Evolutionary conservation across 305 asterid genomes (phyloP).

Genomic region (Fraxinus paxiana): DNA sequence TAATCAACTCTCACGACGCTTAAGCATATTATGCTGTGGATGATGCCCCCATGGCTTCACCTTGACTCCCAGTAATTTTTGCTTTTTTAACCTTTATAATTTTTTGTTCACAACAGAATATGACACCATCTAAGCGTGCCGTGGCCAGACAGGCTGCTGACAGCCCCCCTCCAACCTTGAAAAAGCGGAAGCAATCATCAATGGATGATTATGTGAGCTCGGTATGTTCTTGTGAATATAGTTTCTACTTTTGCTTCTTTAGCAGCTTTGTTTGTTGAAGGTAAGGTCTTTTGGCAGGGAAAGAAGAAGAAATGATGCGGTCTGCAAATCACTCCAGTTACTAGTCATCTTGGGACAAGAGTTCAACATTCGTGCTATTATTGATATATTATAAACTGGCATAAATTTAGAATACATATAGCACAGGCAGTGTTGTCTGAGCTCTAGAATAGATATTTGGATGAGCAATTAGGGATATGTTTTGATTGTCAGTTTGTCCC

Average conservation of each 20-base stretch:
- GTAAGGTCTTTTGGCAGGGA: conserved; percentile 45
- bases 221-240: conserved; percentile 37
- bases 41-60: background rate
- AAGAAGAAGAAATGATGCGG: conserved; percentile 57
- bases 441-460: background rate
- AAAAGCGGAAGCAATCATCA: conserved; percentile 67
- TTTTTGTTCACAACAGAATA: conserved; percentile 31
- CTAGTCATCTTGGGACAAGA: background rate
- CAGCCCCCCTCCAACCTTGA: conserved; percentile 63
- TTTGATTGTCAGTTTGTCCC: background rate
- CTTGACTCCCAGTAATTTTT: background rate
- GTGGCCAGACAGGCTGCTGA: conserved; percentile 69
- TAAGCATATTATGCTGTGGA: background rate
- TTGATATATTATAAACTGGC: background rate
- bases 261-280: background rate
- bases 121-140: conserved; percentile 74
- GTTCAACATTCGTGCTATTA: background rate
- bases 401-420: background rate
- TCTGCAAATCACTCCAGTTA: background rate
- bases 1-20: background rate
- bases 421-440: background rate
- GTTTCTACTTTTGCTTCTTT: background rate
- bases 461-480: background rate
- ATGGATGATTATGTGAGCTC: conserved; percentile 82
- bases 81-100: background rate